Percentiles rank a stretch among this genome's conserved stretches.
phyloP scores from a whole-genome alignment of 106 monocot species.

The Platanthera guangdongensis region DNA sequence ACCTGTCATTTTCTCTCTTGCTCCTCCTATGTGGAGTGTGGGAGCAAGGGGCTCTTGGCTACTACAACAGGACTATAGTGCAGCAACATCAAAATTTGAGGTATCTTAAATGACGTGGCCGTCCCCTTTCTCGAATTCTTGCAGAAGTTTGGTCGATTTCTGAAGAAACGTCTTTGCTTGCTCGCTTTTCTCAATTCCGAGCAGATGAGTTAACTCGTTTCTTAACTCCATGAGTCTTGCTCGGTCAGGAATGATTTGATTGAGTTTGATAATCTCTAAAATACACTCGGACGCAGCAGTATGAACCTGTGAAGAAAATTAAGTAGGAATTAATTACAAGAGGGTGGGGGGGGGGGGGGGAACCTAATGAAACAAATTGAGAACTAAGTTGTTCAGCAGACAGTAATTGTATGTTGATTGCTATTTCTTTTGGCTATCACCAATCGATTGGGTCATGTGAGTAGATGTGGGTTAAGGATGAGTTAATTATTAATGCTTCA shows the following conservation, averaged over 20 bases:
- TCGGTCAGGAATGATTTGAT: conserved; percentile 20
- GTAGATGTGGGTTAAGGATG: too few species aligned
- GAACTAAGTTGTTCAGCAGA: not conserved
- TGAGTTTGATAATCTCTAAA: conserved; percentile 48
- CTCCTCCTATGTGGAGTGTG: too few species aligned
- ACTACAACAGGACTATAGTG: too few species aligned
- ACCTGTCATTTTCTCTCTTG: too few species aligned
- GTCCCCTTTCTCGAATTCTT: conserved; percentile 12
- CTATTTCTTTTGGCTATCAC: too few species aligned
- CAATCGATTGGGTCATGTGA: too few species aligned
- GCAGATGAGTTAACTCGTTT: conserved; percentile 44
- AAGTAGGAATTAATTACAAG: too few species aligned
- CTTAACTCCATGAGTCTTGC: conserved; percentile 25
- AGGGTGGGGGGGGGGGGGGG: too few species aligned
- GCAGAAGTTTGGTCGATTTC: conserved; percentile 34
- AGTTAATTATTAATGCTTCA: too few species aligned
- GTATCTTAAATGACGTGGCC: not conserved
- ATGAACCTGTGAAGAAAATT: conserved; percentile 41
- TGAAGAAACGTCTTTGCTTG: conserved; percentile 62
- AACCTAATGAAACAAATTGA: not conserved
- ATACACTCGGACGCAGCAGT: conserved; percentile 70
- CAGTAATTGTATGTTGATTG: not conserved
- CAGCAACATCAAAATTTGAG: not conserved
- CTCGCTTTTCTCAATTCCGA: conserved; percentile 62
- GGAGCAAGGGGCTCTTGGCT: too few species aligned